Evolutionary conservation across 257 asterid genomes (phyloP).

Genomic region (Solanum pennellii): DNA sequence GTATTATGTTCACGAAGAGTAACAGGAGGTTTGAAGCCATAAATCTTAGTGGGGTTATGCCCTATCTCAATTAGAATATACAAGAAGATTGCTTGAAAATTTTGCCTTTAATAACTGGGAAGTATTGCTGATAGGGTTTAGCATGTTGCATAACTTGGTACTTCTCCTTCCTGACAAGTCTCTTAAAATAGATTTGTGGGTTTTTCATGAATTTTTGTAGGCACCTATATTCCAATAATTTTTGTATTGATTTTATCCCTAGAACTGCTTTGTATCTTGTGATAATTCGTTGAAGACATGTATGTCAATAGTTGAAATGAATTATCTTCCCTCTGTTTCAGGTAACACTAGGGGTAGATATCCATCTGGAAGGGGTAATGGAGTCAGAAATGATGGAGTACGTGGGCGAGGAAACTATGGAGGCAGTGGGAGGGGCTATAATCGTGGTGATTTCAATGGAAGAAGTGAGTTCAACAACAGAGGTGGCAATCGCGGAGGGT

Average conservation of each 20-base stretch:
- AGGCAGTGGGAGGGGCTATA: conserved; percentile 55
- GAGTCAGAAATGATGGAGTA: conserved; percentile 71
- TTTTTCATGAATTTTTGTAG: not conserved
- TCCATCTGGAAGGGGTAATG: conserved; percentile 55
- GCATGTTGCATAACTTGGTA: not conserved
- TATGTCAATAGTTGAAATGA: not conserved
- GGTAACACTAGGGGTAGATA: conserved; percentile 56
- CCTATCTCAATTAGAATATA: not conserved
- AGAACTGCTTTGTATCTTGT: not conserved
- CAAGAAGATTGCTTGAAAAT: not conserved
- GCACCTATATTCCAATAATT: not conserved
- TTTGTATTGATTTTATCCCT: not conserved
- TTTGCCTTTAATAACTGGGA: not conserved
- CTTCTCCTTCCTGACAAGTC: not conserved
- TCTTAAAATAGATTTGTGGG: not conserved
- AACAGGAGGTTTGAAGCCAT: too few species aligned
- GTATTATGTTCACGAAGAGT: too few species aligned
- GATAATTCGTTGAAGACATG: not conserved
- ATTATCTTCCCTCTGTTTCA: conserved; percentile 2
- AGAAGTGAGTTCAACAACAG: conserved; percentile 48
- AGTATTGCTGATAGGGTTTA: not conserved
- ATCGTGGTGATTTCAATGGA: conserved; percentile 44
- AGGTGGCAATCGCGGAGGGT: conserved; percentile 51
- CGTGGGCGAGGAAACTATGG: conserved; percentile 72
- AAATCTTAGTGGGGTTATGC: too few species aligned